Evolutionary conservation across 208 protist species (phyloP).

Genomic region (Leishmania arabica): DNA sequence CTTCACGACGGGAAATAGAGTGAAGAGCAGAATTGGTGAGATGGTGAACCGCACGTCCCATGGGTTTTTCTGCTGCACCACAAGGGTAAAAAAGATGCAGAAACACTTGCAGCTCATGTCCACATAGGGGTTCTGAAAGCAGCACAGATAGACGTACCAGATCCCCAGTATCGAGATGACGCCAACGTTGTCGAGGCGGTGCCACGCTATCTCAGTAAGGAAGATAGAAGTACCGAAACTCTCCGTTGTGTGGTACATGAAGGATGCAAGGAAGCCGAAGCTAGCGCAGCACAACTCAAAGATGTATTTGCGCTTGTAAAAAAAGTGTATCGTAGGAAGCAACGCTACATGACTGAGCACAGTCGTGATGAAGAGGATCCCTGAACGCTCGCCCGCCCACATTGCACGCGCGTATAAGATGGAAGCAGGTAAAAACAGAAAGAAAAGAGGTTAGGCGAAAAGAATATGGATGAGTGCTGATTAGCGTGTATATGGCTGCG

Average conservation of each 20-base stretch:
- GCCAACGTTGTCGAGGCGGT: conserved; percentile 76
- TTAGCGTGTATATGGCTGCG: background rate
- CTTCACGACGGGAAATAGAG: conserved; percentile 49
- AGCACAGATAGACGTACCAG: conserved; percentile 49
- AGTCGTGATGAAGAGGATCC: conserved; percentile 54
- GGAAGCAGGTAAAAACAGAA: too few relatives aligned
- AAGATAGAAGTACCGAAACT: conserved; percentile 54
- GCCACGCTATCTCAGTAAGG: conserved; percentile 69
- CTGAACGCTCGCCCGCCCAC: conserved; percentile 32
- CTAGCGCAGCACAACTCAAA: conserved; percentile 54
- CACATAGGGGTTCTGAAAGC: conserved; percentile 37
- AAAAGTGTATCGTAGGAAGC: conserved; percentile 42
- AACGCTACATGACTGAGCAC: conserved; percentile 75
- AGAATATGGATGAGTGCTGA: background rate
- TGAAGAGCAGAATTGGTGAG: conserved; percentile 49
- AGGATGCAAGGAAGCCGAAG: conserved; percentile 60
- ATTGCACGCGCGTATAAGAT: background rate
- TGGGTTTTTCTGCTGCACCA: conserved; percentile 67
- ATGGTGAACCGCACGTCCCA: conserved; percentile 70
- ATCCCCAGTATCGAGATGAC: conserved; percentile 54
- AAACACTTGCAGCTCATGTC: conserved; percentile 56
- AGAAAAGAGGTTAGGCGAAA: background rate
- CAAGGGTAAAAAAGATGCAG: conserved; percentile 51
- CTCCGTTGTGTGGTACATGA: conserved; percentile 82
- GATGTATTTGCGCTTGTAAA: conserved; percentile 45